Evolutionary conservation across 176 grass and related monocot species (phyloP).

Genomic region (Lolium multiflorum): DNA sequence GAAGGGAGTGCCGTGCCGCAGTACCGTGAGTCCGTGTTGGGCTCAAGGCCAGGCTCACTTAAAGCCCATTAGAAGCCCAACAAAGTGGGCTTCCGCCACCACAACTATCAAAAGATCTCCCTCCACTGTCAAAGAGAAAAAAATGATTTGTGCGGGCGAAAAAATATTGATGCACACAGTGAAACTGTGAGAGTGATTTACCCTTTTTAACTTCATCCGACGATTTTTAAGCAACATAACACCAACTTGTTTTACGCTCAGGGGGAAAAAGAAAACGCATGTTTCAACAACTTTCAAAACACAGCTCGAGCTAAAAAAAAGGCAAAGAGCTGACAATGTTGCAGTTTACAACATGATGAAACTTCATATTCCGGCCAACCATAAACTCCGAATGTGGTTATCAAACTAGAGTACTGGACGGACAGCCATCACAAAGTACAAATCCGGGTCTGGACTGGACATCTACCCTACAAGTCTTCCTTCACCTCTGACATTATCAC

Average conservation of each 20-base stretch:
- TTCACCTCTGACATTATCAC: slow-evolving; percentile 21
- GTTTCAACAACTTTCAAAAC: slow-evolving; percentile 41
- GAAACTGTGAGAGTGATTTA: not conserved
- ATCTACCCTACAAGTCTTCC: not conserved
- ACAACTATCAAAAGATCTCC: too few relatives aligned
- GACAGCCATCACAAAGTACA: not conserved
- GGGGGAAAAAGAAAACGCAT: not conserved
- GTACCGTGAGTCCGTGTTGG: not conserved
- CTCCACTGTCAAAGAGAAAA: too few relatives aligned
- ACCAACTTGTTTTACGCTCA: not conserved
- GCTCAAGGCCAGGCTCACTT: not conserved
- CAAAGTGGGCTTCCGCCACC: too few relatives aligned
- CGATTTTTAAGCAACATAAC: not conserved
- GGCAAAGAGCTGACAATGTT: slow-evolving; percentile 13
- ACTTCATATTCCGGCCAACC: slow-evolving; percentile 1
- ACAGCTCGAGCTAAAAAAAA: slow-evolving; percentile 15
- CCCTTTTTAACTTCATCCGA: not conserved
- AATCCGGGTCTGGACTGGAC: not conserved
- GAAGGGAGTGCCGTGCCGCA: not conserved
- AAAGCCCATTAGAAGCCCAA: not conserved
- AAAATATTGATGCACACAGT: not conserved
- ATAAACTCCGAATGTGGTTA: not conserved
- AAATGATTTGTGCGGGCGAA: too few relatives aligned
- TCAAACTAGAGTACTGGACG: not conserved
- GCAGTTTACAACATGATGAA: slow-evolving; percentile 20